phyloP scores from a whole-genome alignment of 305 asterid genomes.

The Salvia sclarea region DNA sequence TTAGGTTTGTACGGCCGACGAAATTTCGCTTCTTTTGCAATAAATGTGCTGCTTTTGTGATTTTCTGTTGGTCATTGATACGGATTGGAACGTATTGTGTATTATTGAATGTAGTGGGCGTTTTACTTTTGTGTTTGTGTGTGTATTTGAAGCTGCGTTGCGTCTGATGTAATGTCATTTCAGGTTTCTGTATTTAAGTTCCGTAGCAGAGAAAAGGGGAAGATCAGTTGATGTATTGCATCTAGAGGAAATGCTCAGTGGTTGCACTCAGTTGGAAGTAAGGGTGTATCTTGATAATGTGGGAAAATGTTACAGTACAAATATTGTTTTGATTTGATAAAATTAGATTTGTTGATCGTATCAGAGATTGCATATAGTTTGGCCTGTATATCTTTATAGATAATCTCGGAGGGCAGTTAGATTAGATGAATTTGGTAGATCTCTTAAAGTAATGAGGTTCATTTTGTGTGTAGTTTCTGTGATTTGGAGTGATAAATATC shows the following conservation, averaged over 20 bases:
- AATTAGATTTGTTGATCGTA: neutral
- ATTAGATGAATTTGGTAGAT: neutral
- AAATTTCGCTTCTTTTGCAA: constrained; percentile 19
- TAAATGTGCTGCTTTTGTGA: neutral
- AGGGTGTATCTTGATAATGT: constrained; percentile 39
- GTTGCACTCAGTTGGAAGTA: constrained; percentile 97
- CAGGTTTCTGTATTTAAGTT: constrained; percentile 90
- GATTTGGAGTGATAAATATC: constrained; percentile 19
- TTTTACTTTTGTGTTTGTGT: neutral
- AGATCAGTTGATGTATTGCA: constrained; percentile 75
- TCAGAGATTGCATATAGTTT: neutral
- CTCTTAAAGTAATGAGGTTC: neutral
- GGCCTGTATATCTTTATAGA: neutral
- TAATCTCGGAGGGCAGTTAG: neutral
- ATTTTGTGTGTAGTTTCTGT: neutral
- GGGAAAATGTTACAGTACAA: neutral
- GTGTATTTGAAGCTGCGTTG: constrained; percentile 32
- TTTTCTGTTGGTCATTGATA: neutral
- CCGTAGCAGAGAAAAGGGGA: constrained; percentile 85
- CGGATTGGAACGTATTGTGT: constrained; percentile 11
- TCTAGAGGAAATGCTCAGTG: constrained; percentile 82
- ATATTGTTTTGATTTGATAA: constrained; percentile 3
- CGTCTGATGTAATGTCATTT: constrained; percentile 34
- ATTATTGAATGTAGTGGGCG: constrained; percentile 28
- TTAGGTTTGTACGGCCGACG: constrained; percentile 48